Evolutionary conservation across 2,329 filamentous ascomycete species (phyloP).

Genomic region (Fusarium sublunatum): DNA sequence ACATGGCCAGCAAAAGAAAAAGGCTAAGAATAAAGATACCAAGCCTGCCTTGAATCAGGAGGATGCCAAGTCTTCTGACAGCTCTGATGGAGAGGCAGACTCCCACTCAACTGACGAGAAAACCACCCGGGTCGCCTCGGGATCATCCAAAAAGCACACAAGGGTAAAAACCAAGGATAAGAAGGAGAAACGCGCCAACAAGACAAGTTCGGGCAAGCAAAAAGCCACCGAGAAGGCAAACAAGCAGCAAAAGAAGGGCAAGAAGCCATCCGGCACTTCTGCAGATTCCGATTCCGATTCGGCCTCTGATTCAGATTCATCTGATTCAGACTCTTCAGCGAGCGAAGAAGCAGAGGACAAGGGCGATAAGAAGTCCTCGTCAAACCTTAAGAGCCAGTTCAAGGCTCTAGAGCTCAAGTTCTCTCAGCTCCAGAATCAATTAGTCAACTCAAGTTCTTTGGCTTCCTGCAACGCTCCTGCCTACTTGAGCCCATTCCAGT

Average conservation of each 20-base stretch:
- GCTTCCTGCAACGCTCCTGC: slow-evolving; percentile 1
- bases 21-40: slow-evolving; percentile 12
- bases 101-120: slow-evolving; percentile 35
- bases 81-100: slow-evolving; percentile 22
- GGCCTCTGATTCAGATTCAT: slow-evolving; percentile 41
- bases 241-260: slow-evolving; percentile 28
- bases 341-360: slow-evolving; percentile 35
- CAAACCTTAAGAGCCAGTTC: slow-evolving; percentile 46
- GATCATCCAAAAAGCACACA: slow-evolving; percentile 27
- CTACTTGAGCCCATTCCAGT: slow-evolving; percentile 8
- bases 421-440: slow-evolving; percentile 42
- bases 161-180: slow-evolving; percentile 25
- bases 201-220: slow-evolving; percentile 15
- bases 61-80: slow-evolving; percentile 20
- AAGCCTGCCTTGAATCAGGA: slow-evolving; percentile 14
- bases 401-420: slow-evolving; percentile 47
- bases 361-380: slow-evolving; percentile 13
- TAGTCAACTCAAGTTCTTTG: slow-evolving; percentile 16
- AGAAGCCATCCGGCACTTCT: slow-evolving; percentile 5
- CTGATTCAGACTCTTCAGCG: slow-evolving; percentile 39
- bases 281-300: slow-evolving; percentile 38
- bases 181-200: slow-evolving; percentile 21
- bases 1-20: slow-evolving; percentile 25
- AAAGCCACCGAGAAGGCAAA: slow-evolving; percentile 17
- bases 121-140: slow-evolving; percentile 5